phyloP scores from a whole-genome alignment of 495 filamentous ascomycete species.

The Lepraria neglecta region DNA sequence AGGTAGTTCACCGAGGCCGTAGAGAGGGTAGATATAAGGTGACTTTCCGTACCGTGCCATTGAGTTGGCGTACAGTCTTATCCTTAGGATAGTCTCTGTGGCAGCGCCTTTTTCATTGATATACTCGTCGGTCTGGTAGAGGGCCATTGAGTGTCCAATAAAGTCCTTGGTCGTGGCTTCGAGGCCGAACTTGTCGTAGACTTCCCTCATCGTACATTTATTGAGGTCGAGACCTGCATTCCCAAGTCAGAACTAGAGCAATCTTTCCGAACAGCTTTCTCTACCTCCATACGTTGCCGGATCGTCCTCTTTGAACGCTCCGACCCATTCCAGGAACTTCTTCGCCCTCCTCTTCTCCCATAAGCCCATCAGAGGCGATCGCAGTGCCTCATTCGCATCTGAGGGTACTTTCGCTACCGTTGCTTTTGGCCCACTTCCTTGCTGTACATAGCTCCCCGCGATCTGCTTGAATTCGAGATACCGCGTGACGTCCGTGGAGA shows the following conservation, averaged over 20 bases:
- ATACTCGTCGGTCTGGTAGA: conserved; percentile 85
- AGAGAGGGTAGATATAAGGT: conserved; percentile 98
- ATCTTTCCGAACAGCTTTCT: neutral
- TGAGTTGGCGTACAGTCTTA: conserved; percentile 93
- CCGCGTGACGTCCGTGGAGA: conserved; percentile 91
- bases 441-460: conserved; percentile 94
- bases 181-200: conserved; percentile 95
- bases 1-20: conserved; percentile 93
- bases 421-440: conserved; percentile 68
- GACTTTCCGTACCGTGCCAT: conserved; percentile 98
- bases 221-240: conserved; percentile 68
- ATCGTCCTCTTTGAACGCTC: conserved; percentile 78
- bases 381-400: conserved; percentile 82
- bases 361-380: conserved; percentile 89
- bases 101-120: conserved; percentile 65
- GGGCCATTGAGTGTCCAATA: conserved; percentile 95
- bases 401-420: conserved; percentile 96
- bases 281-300: conserved; percentile 59
- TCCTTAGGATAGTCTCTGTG: conserved; percentile 82
- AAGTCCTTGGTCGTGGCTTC: conserved; percentile 92
- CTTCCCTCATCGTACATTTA: conserved; percentile 84
- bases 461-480: conserved; percentile 99
- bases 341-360: conserved; percentile 97
- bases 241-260: neutral
- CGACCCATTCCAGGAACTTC: conserved; percentile 96